Conservation (phyloP, 2,329 filamentous ascomycete genomes). For the Fusarium buxicola region DNA sequence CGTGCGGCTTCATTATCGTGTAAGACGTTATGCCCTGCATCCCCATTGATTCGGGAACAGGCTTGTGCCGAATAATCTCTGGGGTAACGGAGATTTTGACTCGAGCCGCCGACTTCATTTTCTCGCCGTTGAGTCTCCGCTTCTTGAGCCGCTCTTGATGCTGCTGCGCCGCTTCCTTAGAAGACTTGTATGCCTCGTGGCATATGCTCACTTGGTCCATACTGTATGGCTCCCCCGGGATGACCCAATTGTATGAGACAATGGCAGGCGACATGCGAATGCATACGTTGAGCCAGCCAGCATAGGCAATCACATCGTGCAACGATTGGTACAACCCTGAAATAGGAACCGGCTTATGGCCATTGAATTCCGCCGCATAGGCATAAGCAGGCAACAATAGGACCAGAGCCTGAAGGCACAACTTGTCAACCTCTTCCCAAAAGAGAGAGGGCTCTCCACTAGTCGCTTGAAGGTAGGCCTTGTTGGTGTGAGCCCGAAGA, state of each 20-base stretch:
- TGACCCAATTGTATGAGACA: conserved; percentile 44
- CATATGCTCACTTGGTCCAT: conserved; percentile 39
- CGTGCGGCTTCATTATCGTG: conserved; percentile 43
- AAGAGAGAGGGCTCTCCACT: conserved; percentile 43
- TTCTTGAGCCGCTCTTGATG: conserved; percentile 8
- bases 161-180: conserved; percentile 15
- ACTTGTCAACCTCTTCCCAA: conserved; percentile 48
- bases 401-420: conserved; percentile 37
- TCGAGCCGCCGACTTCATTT: conserved; percentile 34
- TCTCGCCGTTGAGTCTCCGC: not conserved
- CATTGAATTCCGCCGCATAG: conserved; percentile 26
- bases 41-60: conserved; percentile 9
- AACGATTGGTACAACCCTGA: conserved; percentile 41
- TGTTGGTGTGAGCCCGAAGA: conserved; percentile 44
- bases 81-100: conserved; percentile 50
- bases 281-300: conserved; percentile 48
- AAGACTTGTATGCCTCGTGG: conserved; percentile 30
- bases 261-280: conserved; percentile 43
- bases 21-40: conserved; percentile 31
- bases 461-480: conserved; percentile 37
- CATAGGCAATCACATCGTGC: conserved; percentile 47
- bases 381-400: conserved; percentile 45
- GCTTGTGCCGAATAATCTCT: conserved; percentile 39
- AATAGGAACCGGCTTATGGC: conserved; percentile 13
- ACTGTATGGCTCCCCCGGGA: conserved; percentile 45